Percentiles rank a stretch among this genome's conserved stretches.
Conservation (phyloP, 2,329 filamentous ascomycete genomes). For the Apiospora pterosperma region DNA sequence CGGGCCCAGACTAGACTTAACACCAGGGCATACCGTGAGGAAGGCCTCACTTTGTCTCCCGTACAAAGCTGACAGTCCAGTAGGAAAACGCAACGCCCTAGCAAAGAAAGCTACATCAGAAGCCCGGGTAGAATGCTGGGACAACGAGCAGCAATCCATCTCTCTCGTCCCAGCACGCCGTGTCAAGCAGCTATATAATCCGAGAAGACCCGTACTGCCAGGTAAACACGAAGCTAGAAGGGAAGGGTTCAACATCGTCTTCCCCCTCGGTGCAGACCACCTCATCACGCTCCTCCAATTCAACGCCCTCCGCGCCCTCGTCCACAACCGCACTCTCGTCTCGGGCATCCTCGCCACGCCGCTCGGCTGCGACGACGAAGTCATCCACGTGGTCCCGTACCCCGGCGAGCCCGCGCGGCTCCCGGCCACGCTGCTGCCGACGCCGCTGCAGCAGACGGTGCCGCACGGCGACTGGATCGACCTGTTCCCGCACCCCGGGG, state of each 20-base stretch:
- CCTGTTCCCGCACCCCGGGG: conserved; percentile 33
- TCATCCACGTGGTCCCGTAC: conserved; percentile 25
- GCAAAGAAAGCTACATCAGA: conserved; percentile 24
- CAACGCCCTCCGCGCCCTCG: conserved; percentile 35
- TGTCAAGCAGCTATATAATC: conserved; percentile 28
- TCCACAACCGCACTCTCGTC: conserved; percentile 32
- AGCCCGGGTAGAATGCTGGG: conserved; percentile 31
- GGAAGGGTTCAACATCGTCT: conserved; percentile 21
- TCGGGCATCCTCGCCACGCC: conserved; percentile 28
- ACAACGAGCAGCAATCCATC: conserved; percentile 27
- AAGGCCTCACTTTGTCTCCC: conserved; percentile 12
- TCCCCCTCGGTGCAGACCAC: conserved; percentile 37
- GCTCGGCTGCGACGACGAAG: conserved; percentile 28
- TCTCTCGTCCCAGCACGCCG: conserved; percentile 26
- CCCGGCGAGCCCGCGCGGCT: conserved; percentile 20
- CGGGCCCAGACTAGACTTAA: conserved; percentile 42
- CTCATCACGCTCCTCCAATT: conserved; percentile 40
- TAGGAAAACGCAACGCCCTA: conserved; percentile 31
- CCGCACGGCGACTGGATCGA: conserved; percentile 40
- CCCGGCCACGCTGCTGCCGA: conserved; percentile 33
- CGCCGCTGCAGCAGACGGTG: conserved; percentile 33
- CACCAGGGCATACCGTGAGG: conserved; percentile 41
- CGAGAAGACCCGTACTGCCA: conserved; percentile 26
- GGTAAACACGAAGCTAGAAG: conserved; percentile 14
- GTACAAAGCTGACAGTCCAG: conserved; percentile 17